A percentile compares a stretch with the other conserved stretches of the same genome.
Conservation (phyloP, 768 basidiomycete species). For the Leucosporidium yakuticum region DNA sequence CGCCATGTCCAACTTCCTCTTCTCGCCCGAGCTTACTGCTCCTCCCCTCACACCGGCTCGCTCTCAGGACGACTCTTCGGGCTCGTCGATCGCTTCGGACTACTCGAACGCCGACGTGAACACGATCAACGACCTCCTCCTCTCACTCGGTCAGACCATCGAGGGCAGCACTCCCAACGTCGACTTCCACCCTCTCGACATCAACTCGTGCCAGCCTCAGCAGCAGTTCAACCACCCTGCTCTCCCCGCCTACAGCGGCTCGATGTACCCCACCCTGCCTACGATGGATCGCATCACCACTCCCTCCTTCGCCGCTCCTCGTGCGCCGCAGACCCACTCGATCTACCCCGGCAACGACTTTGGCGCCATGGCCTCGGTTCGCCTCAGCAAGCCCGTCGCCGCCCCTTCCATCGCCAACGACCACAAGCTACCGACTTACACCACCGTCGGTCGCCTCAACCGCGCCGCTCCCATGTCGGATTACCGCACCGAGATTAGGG, state of each 20-base stretch:
- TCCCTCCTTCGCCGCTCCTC: not conserved
- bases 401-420: constrained; percentile 30
- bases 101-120: constrained; percentile 23
- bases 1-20: constrained; percentile 20
- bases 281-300: not conserved
- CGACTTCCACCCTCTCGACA: not conserved
- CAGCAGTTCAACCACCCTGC: not conserved
- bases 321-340: not conserved
- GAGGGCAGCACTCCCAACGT: constrained; percentile 1
- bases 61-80: constrained; percentile 10
- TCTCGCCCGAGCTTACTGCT: constrained; percentile 16
- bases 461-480: constrained; percentile 16
- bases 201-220: not conserved
- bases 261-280: constrained; percentile 10
- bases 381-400: constrained; percentile 13
- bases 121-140: constrained; percentile 27
- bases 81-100: constrained; percentile 14
- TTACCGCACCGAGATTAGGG: not conserved
- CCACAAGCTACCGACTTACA: constrained; percentile 27
- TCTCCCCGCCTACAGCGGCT: not conserved
- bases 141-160: constrained; percentile 19
- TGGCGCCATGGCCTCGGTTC: constrained; percentile 2
- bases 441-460: constrained; percentile 22
- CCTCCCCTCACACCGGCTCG: not conserved
- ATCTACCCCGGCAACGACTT: not conserved